phyloP scores from a whole-genome alignment of 2,329 filamentous ascomycete genomes.

The Sclerotinia spermophila region DNA sequence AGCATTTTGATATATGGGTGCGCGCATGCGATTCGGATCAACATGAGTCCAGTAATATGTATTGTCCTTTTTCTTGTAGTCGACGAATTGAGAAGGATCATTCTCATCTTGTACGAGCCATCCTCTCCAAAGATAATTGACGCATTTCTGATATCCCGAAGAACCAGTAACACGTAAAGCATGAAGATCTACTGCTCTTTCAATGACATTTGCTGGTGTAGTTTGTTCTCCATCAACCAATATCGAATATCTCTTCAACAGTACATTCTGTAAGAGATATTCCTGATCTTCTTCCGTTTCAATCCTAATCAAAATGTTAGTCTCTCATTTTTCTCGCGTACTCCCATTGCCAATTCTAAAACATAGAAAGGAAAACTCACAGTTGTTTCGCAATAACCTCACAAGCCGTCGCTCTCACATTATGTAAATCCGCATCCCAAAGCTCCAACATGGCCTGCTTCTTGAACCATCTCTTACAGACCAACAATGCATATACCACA shows the following conservation, averaged over 20 bases:
- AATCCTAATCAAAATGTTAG: constrained; percentile 52
- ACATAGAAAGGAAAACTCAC: constrained; percentile 38
- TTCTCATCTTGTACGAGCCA: constrained; percentile 97
- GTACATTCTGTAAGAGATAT: constrained; percentile 74
- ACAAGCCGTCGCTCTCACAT: constrained; percentile 74
- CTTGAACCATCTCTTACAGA: constrained; percentile 65
- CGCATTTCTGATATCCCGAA: constrained; percentile 89
- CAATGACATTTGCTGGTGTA: constrained; percentile 79
- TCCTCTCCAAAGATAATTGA: constrained; percentile 86
- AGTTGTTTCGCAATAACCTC: constrained; percentile 86
- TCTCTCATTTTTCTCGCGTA: constrained; percentile 33
- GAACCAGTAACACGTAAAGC: constrained; percentile 84
- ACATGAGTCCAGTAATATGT: constrained; percentile 76
- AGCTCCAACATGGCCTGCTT: constrained; percentile 76
- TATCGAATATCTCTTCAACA: constrained; percentile 87
- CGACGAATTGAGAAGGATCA: constrained; percentile 83
- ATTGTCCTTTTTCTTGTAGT: constrained; percentile 80
- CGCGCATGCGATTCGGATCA: constrained; percentile 90
- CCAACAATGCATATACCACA: constrained; percentile 50
- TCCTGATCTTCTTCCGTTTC: constrained; percentile 75
- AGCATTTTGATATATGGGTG: constrained; percentile 87
- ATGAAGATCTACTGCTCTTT: constrained; percentile 90
- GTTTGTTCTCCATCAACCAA: constrained; percentile 68
- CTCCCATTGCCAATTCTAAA: neutral
- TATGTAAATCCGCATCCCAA: constrained; percentile 86